Evolutionary conservation across 768 basidiomycete genomes (phyloP).

Genomic region (Cyclocybe aegerita): DNA sequence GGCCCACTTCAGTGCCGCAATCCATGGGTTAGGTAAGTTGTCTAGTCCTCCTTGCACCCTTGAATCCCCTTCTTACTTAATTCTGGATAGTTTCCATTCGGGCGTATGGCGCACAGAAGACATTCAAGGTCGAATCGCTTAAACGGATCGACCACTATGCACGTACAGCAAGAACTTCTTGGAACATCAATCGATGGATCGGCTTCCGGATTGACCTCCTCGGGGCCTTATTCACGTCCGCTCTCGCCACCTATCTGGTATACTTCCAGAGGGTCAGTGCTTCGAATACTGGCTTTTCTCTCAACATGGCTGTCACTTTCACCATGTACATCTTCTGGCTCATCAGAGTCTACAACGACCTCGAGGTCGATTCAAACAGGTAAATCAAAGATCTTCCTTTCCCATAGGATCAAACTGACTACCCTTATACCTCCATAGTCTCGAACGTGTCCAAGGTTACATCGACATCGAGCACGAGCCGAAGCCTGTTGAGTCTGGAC

Average conservation of each 20-base stretch:
- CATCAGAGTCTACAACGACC: slow-evolving; percentile 40
- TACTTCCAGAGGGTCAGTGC: slow-evolving; percentile 34
- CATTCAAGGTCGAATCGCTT: slow-evolving; percentile 44
- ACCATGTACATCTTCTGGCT: slow-evolving; percentile 52
- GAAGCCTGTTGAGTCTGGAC: slow-evolving; percentile 31
- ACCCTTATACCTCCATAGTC: slow-evolving; percentile 2
- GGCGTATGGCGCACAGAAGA: slow-evolving; percentile 59
- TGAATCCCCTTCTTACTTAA: background rate
- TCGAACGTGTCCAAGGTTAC: slow-evolving; percentile 71
- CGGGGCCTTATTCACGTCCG: slow-evolving; percentile 52
- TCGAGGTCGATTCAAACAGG: slow-evolving; percentile 46
- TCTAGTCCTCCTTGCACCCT: background rate
- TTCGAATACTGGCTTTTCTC: slow-evolving; percentile 48
- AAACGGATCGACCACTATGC: slow-evolving; percentile 53
- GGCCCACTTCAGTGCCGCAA: slow-evolving; percentile 44
- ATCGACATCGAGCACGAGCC: slow-evolving; percentile 60
- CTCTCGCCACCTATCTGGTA: slow-evolving; percentile 54
- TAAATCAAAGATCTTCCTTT: slow-evolving; percentile 8
- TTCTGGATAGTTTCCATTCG: slow-evolving; percentile 46
- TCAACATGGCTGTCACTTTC: slow-evolving; percentile 65
- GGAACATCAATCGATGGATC: slow-evolving; percentile 48
- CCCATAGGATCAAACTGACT: background rate
- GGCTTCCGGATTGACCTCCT: slow-evolving; percentile 55
- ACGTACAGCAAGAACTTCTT: slow-evolving; percentile 44
- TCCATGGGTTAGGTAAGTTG: slow-evolving; percentile 49